These are phyloP conservation scores for Cephalotrichum gorgonifer DNA, from an alignment of 2,329 filamentous ascomycete species.

Conservation along the genomic window DNA sequence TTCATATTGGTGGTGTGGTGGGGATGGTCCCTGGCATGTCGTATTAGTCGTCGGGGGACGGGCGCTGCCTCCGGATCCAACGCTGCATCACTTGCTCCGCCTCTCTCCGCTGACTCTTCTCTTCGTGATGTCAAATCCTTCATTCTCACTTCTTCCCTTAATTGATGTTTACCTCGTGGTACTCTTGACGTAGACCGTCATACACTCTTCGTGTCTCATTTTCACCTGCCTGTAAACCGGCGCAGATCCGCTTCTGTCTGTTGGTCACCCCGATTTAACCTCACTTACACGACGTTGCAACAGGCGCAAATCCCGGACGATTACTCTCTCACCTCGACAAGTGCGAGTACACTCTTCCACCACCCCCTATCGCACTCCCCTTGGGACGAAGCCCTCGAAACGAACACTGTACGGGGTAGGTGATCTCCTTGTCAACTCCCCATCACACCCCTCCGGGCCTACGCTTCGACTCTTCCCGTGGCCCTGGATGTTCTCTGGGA, in stretches of 20 bases:
- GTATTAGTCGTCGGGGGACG: too few relatives aligned
- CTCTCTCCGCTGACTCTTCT: too few relatives aligned
- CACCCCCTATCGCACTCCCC: not conserved
- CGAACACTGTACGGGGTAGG: slow-evolving; percentile 6
- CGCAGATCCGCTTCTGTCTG: not conserved
- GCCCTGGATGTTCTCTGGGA: not conserved
- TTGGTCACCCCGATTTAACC: not conserved
- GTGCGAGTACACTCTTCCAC: not conserved
- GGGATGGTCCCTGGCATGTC: too few relatives aligned
- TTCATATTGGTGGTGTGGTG: too few relatives aligned
- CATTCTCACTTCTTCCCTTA: not conserved
- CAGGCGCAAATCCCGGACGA: too few relatives aligned
- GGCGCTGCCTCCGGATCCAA: too few relatives aligned
- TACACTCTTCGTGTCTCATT: not conserved
- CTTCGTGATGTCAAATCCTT: not conserved
- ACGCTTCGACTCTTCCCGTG: not conserved
- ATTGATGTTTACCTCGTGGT: not conserved
- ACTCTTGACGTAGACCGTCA: not conserved
- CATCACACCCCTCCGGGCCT: not conserved
- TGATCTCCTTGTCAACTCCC: not conserved
- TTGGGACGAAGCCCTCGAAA: not conserved
- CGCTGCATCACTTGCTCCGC: too few relatives aligned
- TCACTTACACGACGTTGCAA: not conserved
- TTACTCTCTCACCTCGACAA: too few relatives aligned
- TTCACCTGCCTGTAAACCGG: not conserved